Conservation (phyloP, 179 eudicot genomes). For the Drosera spatulata region DNA sequence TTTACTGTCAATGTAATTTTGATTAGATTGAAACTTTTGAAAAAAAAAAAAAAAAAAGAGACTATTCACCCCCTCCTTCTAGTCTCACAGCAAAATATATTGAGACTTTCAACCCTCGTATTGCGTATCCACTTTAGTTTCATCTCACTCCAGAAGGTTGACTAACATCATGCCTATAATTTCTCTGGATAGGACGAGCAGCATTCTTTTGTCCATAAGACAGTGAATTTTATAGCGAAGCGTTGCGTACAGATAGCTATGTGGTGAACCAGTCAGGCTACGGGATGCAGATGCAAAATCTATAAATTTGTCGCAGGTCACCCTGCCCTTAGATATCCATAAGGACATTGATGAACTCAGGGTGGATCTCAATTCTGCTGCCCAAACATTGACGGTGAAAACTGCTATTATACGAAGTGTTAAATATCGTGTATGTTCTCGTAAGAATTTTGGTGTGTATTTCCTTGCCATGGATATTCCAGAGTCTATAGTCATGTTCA, state of each 20-base stretch:
- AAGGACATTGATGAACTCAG: slow-evolving; percentile 58
- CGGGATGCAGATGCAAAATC: slow-evolving; percentile 77
- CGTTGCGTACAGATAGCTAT: slow-evolving; percentile 53
- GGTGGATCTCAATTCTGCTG: slow-evolving; percentile 51
- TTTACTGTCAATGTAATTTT: no score
- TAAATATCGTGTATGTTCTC: slow-evolving; percentile 50
- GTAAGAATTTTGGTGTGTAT: not conserved
- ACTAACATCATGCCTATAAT: no score
- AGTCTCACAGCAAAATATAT: no score
- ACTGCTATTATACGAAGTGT: slow-evolving; percentile 50
- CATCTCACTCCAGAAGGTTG: no score
- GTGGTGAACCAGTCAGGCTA: slow-evolving; percentile 89
- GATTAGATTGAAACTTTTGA: no score
- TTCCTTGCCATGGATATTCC: no score
- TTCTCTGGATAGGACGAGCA: slow-evolving; percentile 48
- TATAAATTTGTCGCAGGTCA: slow-evolving; percentile 59
- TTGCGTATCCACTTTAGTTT: no score
- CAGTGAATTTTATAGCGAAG: slow-evolving; percentile 64
- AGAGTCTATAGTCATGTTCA: no score
- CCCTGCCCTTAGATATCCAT: slow-evolving; percentile 54
- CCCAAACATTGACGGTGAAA: slow-evolving; percentile 57
- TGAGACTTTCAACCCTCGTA: no score
- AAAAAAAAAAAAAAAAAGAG: no score
- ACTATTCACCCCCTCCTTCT: no score
- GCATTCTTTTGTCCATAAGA: slow-evolving; percentile 66